phyloP scores from a whole-genome alignment of 768 basidiomycete genomes.

The Phanerodontia chrysosporium region DNA sequence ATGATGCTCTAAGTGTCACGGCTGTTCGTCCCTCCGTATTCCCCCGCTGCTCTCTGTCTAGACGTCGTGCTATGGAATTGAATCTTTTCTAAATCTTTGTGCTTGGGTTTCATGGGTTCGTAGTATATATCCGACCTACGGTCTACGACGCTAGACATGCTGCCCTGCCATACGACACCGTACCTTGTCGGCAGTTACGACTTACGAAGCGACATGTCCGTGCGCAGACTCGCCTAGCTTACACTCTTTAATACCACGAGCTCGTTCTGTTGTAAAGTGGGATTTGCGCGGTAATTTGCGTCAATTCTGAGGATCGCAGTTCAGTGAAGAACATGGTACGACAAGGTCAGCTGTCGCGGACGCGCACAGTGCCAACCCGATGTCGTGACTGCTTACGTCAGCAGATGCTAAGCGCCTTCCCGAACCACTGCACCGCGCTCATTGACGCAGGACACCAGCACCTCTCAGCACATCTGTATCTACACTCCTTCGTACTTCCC shows the following conservation, averaged over 20 bases:
- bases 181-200: neutral
- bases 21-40: neutral
- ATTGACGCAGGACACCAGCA: neutral
- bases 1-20: conserved; percentile 11
- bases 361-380: too few species aligned
- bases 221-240: conserved; percentile 16
- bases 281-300: too few species aligned
- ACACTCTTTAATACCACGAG: conserved; percentile 15
- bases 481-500: neutral
- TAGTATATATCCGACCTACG: conserved; percentile 12
- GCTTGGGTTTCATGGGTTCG: conserved; percentile 10
- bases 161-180: neutral
- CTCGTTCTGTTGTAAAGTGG: neutral
- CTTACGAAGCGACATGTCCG: conserved; percentile 16
- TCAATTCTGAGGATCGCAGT: too few species aligned
- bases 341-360: too few species aligned
- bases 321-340: too few species aligned
- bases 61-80: conserved; percentile 4
- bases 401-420: neutral
- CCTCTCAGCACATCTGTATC: neutral
- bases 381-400: neutral
- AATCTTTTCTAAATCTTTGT: neutral
- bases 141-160: conserved; percentile 8
- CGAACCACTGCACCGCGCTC: neutral
- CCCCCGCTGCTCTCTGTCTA: neutral